A percentile compares a stretch with the other conserved stretches of the same genome.
These are phyloP conservation scores for Globisporangium heterothallicum DNA, from an alignment of 352 stramenopile genomes.

Conservation along the genomic window DNA sequence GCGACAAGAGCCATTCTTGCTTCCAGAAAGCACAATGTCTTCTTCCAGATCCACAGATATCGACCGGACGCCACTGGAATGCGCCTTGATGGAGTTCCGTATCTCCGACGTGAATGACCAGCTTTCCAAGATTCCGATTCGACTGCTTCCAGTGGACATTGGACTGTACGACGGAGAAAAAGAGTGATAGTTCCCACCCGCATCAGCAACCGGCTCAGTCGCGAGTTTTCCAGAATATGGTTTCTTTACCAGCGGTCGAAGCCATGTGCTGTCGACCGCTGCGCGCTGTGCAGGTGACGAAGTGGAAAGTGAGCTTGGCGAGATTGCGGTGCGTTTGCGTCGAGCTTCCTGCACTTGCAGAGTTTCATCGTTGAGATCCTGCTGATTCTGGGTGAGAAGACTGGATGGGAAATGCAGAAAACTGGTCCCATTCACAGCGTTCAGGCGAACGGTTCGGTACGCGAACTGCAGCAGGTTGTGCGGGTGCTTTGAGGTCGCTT, in stretches of 20 bases:
- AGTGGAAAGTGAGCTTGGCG: not conserved
- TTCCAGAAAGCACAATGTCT: constrained; percentile 59
- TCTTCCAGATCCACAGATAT: constrained; percentile 56
- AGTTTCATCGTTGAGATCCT: constrained; percentile 53
- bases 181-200: not conserved
- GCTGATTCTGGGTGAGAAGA: constrained; percentile 29
- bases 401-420: constrained; percentile 50
- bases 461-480: constrained; percentile 46
- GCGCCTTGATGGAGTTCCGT: constrained; percentile 47
- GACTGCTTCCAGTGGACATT: not conserved
- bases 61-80: constrained; percentile 53
- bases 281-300: constrained; percentile 3
- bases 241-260: constrained; percentile 20
- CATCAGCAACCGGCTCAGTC: not conserved
- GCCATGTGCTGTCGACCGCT: constrained; percentile 20
- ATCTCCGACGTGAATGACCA: constrained; percentile 39
- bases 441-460: constrained; percentile 46
- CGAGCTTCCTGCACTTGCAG: constrained; percentile 47
- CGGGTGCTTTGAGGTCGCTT: constrained; percentile 8
- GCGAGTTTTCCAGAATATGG: constrained; percentile 12
- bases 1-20: constrained; percentile 66
- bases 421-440: constrained; percentile 53
- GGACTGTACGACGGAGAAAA: not conserved
- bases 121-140: constrained; percentile 13
- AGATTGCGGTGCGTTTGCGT: constrained; percentile 21